Base-by-base conservation (phyloP, 441 rosid species). In the Jatropha podagrica region DNA sequence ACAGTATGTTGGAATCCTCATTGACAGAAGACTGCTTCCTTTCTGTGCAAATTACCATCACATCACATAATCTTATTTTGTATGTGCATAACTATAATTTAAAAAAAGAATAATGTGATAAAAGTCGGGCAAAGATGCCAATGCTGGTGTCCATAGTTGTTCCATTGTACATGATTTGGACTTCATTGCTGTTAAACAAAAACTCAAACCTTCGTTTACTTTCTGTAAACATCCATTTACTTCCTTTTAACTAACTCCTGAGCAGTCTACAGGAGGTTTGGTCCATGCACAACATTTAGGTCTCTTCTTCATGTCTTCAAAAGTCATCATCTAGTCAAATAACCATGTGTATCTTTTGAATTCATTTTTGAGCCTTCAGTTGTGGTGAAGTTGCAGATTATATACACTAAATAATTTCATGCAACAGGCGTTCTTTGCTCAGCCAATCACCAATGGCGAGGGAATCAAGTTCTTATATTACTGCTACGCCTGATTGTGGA, bases 351-450 rank as follows among this genome's bases (percentile, higher is more conserved):
- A 1, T 20, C 11, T n/a, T 40, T 64, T 4, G 7, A 32, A n/a
- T 27, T 59, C 46, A 23, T 18, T 59, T 48, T 48, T 69, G 55
- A 23, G 64, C 27, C 46, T 69, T 68, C 54, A 65, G 32, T 46
- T 63, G 54, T 60, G 56, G 14, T 60, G 55, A 71, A 52, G 46
- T 60, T 76, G 72, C 40, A n/a, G 32, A 38, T 2, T 17, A 4
- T 51, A 4, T 48, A 37, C 59, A 38, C 48, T 55, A n/a, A 68
- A 13, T 64, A 0, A n/a, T 71, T 51, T 79, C 70, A 54, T 69
- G 80, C 72, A 59, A 66, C 85, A 96, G 99, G 87, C 97, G 92
- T 76, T 96, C 98, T 69, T 84, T 96, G 86, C 94, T 96, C 71
- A 96, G 92, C 79, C 99, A 96, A 77, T 93, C 97, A 69, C 99